Conservation (phyloP, 2,329 filamentous ascomycete species). For the Cercospora berteroae region DNA sequence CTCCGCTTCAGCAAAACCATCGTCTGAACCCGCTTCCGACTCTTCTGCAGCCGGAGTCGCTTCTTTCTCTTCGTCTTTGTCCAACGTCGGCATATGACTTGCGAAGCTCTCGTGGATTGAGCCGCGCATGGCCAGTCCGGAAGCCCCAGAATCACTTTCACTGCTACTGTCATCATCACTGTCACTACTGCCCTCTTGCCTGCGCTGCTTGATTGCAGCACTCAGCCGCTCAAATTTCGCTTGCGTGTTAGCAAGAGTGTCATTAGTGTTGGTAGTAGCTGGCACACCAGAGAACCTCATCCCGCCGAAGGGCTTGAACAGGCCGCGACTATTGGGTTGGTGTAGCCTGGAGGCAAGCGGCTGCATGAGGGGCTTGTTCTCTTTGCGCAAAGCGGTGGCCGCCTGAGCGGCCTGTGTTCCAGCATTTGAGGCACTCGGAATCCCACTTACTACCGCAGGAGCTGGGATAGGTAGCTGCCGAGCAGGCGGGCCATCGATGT, state of each 20-base stretch:
- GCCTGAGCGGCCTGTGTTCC: not conserved
- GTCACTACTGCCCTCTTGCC: not conserved
- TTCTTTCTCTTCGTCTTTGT: not conserved
- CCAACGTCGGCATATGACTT: not conserved
- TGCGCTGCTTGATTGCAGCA: not conserved
- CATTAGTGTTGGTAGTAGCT: not conserved
- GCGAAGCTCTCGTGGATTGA: constrained; percentile 20
- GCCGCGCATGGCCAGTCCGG: constrained; percentile 2
- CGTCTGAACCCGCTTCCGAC: not conserved
- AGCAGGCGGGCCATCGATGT: not conserved
- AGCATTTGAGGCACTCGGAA: not conserved
- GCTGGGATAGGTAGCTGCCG: no score
- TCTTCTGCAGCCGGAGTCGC: not conserved
- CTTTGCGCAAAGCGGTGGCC: not conserved
- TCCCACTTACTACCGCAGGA: not conserved
- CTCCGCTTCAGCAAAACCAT: not conserved
- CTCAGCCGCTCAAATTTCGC: constrained; percentile 6
- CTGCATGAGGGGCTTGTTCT: not conserved
- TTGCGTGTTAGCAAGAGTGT: constrained; percentile 3
- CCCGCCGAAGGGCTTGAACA: not conserved
- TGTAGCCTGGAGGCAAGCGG: not conserved
- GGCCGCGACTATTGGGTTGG: not conserved
- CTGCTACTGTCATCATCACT: constrained; percentile 10
- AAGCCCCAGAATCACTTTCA: constrained; percentile 6
- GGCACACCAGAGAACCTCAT: not conserved